Conservation (phyloP, 495 filamentous ascomycete genomes). For the Lophium mytilinum region DNA sequence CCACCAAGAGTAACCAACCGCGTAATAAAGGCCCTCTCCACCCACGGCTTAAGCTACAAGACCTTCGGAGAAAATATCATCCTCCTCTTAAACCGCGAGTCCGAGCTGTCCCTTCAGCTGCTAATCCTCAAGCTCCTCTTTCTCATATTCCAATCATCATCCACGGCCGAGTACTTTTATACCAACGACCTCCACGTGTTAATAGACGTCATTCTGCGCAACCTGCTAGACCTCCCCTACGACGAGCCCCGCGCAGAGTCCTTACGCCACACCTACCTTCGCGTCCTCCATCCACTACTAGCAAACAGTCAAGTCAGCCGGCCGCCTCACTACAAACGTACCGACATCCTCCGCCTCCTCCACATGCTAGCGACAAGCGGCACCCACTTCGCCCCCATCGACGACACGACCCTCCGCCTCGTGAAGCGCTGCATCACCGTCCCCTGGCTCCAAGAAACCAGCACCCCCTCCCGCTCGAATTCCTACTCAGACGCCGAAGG, state of each 20-base stretch:
- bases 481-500: conserved; percentile 9
- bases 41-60: conserved; percentile 71
- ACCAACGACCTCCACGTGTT: conserved; percentile 93
- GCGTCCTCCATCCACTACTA: conserved; percentile 83
- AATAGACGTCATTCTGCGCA: conserved; percentile 91
- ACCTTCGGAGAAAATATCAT: conserved; percentile 99
- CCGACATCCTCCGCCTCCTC: conserved; percentile 72
- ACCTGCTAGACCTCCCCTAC: conserved; percentile 83
- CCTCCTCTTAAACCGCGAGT: conserved; percentile 87
- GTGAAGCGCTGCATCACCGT: conserved; percentile 74
- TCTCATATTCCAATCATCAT: conserved; percentile 81
- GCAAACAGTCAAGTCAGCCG: conserved; percentile 84
- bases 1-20: conserved; percentile 57
- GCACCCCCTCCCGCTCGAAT: not conserved
- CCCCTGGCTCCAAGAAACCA: conserved; percentile 56
- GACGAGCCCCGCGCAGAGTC: conserved; percentile 44
- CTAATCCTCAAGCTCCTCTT: conserved; percentile 93
- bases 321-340: conserved; percentile 76
- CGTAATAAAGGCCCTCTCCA: conserved; percentile 79
- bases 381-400: conserved; percentile 80
- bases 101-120: conserved; percentile 82
- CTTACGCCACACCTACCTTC: conserved; percentile 93
- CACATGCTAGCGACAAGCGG: conserved; percentile 48
- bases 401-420: conserved; percentile 80
- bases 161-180: conserved; percentile 96